Conservation (phyloP, 176 grass and related monocot genomes). For the Zizania latifolia region DNA sequence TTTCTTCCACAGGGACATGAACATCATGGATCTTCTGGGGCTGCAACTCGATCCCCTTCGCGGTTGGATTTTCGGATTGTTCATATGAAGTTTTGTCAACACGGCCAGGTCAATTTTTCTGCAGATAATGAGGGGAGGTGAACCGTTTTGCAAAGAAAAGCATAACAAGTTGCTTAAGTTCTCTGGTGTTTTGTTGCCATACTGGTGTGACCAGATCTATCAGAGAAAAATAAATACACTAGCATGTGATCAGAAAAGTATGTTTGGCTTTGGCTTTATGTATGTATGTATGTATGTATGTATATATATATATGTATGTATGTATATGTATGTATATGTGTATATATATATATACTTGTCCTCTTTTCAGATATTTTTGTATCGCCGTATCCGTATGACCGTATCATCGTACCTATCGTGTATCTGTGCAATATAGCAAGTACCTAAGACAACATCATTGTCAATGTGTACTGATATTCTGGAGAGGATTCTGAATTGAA, state of each 20-base stretch:
- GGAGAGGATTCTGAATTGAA: neutral
- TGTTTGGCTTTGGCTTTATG: too few species aligned
- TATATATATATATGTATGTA: too few species aligned
- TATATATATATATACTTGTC: too few species aligned
- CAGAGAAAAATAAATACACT: neutral
- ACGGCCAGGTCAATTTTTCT: neutral
- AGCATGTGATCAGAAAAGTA: neutral
- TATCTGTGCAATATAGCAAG: too few species aligned
- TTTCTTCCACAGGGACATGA: neutral
- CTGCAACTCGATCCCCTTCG: neutral
- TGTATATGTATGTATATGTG: too few species aligned
- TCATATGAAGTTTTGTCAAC: neutral
- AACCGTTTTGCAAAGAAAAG: neutral
- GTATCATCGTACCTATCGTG: too few species aligned
- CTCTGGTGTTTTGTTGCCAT: neutral
- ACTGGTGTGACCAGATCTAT: neutral
- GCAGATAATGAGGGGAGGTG: neutral
- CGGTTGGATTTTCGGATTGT: neutral
- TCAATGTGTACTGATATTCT: neutral
- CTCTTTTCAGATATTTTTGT: too few species aligned
- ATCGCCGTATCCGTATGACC: too few species aligned
- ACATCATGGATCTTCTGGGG: slow-evolving; percentile 14
- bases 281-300: too few species aligned
- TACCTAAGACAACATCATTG: neutral
- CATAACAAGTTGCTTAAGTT: neutral